Percentiles rank a stretch among this genome's conserved stretches.
Conservation (phyloP, 2,329 filamentous ascomycete species). For the Fusarium falciforme region DNA sequence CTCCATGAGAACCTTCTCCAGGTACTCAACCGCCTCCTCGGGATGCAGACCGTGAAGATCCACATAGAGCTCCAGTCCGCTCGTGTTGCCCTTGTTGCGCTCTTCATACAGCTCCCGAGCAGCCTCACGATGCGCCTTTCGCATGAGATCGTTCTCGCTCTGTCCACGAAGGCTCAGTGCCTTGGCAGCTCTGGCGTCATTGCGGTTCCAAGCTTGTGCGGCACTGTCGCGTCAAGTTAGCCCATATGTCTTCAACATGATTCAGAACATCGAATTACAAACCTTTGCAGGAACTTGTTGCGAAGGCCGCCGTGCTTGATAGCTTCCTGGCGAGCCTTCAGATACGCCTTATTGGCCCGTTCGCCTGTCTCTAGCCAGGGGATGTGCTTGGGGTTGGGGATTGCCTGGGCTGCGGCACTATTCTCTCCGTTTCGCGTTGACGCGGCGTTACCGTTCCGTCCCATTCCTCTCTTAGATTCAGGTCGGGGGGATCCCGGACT, state of each 20-base stretch:
- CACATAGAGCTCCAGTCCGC: constrained; percentile 83
- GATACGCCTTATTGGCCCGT: constrained; percentile 89
- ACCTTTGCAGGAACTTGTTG: constrained; percentile 98
- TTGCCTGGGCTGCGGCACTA: constrained; percentile 83
- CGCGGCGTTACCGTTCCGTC: constrained; percentile 73
- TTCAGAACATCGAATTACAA: constrained; percentile 40
- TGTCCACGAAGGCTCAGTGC: constrained; percentile 93
- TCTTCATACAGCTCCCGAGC: constrained; percentile 93
- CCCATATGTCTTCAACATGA: not conserved
- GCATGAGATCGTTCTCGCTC: constrained; percentile 97
- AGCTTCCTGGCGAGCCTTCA: constrained; percentile 94
- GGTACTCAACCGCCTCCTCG: constrained; percentile 94
- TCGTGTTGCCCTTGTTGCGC: constrained; percentile 78
- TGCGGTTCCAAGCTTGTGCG: constrained; percentile 98
- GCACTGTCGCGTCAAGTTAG: constrained; percentile 66
- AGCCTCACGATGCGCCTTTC: constrained; percentile 94
- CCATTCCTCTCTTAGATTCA: constrained; percentile 66
- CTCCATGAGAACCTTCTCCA: constrained; percentile 87
- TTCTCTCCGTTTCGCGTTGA: constrained; percentile 78
- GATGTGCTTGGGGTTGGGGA: constrained; percentile 88
- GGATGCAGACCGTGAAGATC: constrained; percentile 99
- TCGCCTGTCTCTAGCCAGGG: constrained; percentile 97
- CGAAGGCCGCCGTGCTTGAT: constrained; percentile 96
- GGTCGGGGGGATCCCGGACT: constrained; percentile 69
- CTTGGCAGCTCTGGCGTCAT: constrained; percentile 95